A percentile compares a stretch with the other conserved stretches of the same genome.
Evolutionary conservation across 345 rosid genomes (phyloP).

Genomic region (Citrus sp.): DNA sequence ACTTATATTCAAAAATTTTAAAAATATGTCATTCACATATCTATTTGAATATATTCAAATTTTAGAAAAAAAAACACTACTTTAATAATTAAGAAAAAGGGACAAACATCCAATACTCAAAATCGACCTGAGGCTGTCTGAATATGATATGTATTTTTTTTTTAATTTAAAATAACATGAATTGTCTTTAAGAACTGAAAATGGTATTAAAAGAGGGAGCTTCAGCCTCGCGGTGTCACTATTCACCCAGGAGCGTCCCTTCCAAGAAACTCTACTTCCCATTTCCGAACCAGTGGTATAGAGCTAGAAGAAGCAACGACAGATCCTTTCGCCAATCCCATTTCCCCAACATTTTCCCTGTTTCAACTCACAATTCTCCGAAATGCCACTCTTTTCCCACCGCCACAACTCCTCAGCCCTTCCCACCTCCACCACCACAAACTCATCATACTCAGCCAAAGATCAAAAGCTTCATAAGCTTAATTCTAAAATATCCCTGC

Average conservation of each 20-base stretch:
- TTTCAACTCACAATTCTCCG: neutral
- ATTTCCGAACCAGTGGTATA: neutral
- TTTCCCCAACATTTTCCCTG: neutral
- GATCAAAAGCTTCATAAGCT: conserved; percentile 42
- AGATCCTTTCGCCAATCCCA: neutral
- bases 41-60: no score
- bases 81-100: no score
- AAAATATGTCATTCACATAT: no score
- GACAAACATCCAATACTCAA: no score
- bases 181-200: no score
- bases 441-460: conserved; percentile 40
- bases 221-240: no score
- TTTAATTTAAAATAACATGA: no score
- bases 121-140: no score
- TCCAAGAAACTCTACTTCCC: neutral
- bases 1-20: no score
- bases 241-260: neutral
- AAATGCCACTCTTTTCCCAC: conserved; percentile 51
- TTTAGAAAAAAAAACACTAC: no score
- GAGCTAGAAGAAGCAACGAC: neutral
- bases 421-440: conserved; percentile 26
- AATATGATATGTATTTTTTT: no score
- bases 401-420: conserved; percentile 33
- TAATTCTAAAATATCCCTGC: conserved; percentile 25
- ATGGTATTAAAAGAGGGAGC: no score